Conservation (phyloP, 192 early-diverging fungal species). For the Dimargaris xerosporica region DNA sequence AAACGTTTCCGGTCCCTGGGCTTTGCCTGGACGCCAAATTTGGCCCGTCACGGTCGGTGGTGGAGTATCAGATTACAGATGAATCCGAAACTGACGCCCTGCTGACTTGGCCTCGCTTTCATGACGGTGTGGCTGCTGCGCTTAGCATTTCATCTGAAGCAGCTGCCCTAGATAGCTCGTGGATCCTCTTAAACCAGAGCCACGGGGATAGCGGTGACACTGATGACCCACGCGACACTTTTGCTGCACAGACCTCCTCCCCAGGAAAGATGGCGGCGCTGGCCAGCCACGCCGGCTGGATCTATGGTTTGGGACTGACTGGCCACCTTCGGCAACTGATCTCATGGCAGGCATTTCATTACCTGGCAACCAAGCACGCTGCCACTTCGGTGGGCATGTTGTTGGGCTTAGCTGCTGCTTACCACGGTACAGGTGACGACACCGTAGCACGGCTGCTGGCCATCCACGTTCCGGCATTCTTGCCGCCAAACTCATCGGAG, state of each 20-base stretch:
- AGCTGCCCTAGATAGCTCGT: conserved; percentile 36
- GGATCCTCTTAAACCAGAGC: conserved; percentile 54
- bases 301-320: conserved; percentile 54
- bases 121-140: conserved; percentile 59
- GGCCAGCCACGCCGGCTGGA: conserved; percentile 46
- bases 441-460: conserved; percentile 39
- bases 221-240: too few relatives aligned
- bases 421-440: conserved; percentile 37
- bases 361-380: conserved; percentile 40
- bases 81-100: conserved; percentile 22
- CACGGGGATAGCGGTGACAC: conserved; percentile 18
- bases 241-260: too few relatives aligned
- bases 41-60: conserved; percentile 34
- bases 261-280: background rate
- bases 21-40: conserved; percentile 38
- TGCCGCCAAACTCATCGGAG: conserved; percentile 28
- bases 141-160: conserved; percentile 36
- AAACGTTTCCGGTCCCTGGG: conserved; percentile 37
- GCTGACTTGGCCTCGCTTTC: conserved; percentile 62
- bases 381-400: conserved; percentile 44
- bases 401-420: conserved; percentile 46
- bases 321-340: conserved; percentile 45
- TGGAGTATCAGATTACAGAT: conserved; percentile 28
- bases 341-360: conserved; percentile 32
- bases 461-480: conserved; percentile 45